Evolutionary conservation across 2,329 filamentous ascomycete genomes (phyloP), one percentile per base, ranked within the genome.

Genomic region (Ascochyta pisi): DNA sequence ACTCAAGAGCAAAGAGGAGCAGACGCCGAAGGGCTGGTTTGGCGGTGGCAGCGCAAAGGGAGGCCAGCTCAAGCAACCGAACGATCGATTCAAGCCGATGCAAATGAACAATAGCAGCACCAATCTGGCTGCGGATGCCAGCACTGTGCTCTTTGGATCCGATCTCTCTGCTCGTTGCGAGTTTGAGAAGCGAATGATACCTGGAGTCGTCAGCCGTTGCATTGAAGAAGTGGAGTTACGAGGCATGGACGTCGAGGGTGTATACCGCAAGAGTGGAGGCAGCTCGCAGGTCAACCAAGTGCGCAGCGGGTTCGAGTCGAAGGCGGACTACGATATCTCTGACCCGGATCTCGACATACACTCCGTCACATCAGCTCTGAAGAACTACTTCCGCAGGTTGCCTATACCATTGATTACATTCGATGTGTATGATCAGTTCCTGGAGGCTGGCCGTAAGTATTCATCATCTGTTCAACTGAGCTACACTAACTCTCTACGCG

Each of bases 181-280:
- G 46, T 92, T 86, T 69, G 95, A 99, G 76, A 91, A 90, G 61
- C 88, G 90, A 49, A 88, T 94, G 68, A 94, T 99, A 59, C 95
- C 95, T 43, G 89, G 87, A 60, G 91, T 99, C 26, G 91, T 99
- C 39, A 94, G 88, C 43, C 89, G 92, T 43, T 99, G 95, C 77
- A 96, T 99, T 64, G 91, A 96, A 73, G 94, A 99, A 77, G 95
- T 99, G 35, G 95, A 99, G 76, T 80, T 95, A 22, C 88, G 95
- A 73, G 95, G 83, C 41, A 96, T 99, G 91, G 93, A 98, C 68
- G 86, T 96, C 65, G 95, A 98, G 78, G 95, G 95, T 60, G 96
- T 99, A 67, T 99, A 99, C 79, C 88, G 95, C 70, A 99, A 99
- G 82, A 96, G 93, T 46, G 95, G 95, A 54, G 95, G 93, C 64